Evolutionary conservation across 768 basidiomycete genomes (phyloP).

Genomic region (Boletus insuetus): DNA sequence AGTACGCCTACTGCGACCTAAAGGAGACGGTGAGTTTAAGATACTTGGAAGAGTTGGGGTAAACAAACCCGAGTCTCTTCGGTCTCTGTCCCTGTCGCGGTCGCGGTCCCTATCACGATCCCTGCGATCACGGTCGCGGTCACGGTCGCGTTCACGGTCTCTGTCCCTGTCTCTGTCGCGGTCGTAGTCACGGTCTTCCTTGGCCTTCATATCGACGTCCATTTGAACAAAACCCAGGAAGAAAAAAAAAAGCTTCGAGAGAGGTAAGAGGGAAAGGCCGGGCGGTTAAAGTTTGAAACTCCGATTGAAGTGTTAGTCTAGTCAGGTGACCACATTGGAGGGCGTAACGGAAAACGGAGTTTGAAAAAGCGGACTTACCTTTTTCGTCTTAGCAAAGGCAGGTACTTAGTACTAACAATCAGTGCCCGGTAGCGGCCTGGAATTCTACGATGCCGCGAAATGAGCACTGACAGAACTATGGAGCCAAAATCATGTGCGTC

Average conservation of each 20-base stretch:
- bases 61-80: slow-evolving; percentile 57
- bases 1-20: slow-evolving; percentile 45
- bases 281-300: slow-evolving; percentile 8
- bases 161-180: slow-evolving; percentile 45
- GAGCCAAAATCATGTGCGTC: neutral
- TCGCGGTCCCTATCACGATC: slow-evolving; percentile 42
- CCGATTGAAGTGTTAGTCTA: slow-evolving; percentile 13
- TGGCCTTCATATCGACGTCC: slow-evolving; percentile 82
- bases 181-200: slow-evolving; percentile 72
- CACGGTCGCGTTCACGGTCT: slow-evolving; percentile 35
- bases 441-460: neutral
- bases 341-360: too few relatives aligned
- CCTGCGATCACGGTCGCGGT: slow-evolving; percentile 38
- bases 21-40: neutral
- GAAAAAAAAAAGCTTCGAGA: slow-evolving; percentile 1
- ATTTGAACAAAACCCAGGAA: slow-evolving; percentile 35
- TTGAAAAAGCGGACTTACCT: too few relatives aligned
- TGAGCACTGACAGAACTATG: too few relatives aligned
- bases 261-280: slow-evolving; percentile 13
- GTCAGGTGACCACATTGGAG: slow-evolving; percentile 20
- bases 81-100: slow-evolving; percentile 44
- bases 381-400: neutral
- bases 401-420: too few relatives aligned
- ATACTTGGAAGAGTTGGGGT: neutral
- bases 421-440: too few relatives aligned